These are phyloP conservation scores for Microcos paniculata DNA, from an alignment of 345 rosid species.

Conservation along the genomic window DNA sequence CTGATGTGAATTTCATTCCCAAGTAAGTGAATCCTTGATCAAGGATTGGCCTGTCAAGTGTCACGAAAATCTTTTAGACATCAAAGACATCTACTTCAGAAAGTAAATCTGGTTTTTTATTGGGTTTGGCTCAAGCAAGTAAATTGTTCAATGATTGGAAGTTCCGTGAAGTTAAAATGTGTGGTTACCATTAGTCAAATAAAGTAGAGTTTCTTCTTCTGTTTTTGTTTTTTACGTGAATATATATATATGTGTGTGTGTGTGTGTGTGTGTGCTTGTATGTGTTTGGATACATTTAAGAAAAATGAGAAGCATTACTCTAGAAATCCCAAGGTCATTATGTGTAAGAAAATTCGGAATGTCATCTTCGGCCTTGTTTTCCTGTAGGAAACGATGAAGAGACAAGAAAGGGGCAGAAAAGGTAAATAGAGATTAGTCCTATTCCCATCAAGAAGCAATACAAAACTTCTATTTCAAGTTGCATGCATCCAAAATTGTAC, in stretches of 20 bases:
- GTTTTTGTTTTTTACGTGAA: not conserved
- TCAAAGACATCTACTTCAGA: not conserved
- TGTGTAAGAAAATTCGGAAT: constrained; percentile 51
- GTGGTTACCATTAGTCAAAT: not conserved
- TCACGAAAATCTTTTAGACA: not conserved
- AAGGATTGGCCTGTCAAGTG: constrained; percentile 57
- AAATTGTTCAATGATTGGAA: not conserved
- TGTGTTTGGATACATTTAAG: not conserved
- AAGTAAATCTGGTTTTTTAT: not conserved
- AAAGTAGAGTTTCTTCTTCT: not conserved
- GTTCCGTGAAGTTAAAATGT: not conserved
- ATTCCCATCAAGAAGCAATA: not conserved
- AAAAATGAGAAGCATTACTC: constrained; percentile 45
- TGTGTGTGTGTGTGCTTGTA: not conserved
- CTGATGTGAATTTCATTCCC: constrained; percentile 72
- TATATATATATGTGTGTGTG: not conserved
- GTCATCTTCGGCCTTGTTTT: constrained; percentile 83
- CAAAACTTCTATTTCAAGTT: not conserved
- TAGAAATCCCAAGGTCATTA: constrained; percentile 57
- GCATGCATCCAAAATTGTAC: not conserved
- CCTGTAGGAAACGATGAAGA: constrained; percentile 28
- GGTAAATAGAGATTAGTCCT: not conserved
- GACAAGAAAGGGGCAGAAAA: not conserved
- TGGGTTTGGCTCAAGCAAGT: not conserved
- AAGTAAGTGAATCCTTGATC: constrained; percentile 68